Evolutionary conservation across 495 filamentous ascomycete genomes (phyloP).

Genomic region (Annulohypoxylon maeteangense): DNA sequence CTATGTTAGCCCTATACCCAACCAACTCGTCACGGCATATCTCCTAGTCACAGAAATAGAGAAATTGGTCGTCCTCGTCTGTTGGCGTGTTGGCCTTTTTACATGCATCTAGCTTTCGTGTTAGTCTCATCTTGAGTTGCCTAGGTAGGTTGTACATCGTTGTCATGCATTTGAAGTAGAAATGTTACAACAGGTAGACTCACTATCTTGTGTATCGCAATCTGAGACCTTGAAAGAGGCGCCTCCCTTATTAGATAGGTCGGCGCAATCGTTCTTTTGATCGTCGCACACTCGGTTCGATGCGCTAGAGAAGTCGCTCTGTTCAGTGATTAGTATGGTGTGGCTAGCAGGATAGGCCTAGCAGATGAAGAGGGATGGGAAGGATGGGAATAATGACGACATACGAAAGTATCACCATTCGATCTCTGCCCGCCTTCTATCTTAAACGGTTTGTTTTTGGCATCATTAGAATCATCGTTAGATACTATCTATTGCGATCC

Average conservation of each 20-base stretch:
- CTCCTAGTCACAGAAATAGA: constrained; percentile 35
- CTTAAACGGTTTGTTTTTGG: constrained; percentile 51
- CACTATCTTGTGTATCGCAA: constrained; percentile 54
- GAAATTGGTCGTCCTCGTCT: constrained; percentile 26
- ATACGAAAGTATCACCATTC: constrained; percentile 59
- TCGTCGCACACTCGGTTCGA: constrained; percentile 53
- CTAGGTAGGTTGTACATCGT: neutral
- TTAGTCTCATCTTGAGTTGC: neutral
- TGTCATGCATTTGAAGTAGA: neutral
- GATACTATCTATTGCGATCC: constrained; percentile 7
- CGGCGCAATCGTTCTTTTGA: constrained; percentile 54
- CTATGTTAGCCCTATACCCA: neutral
- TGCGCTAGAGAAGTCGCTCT: constrained; percentile 57
- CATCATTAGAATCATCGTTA: constrained; percentile 12
- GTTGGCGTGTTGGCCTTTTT: constrained; percentile 20
- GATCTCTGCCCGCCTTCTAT: constrained; percentile 39
- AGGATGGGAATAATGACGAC: constrained; percentile 29
- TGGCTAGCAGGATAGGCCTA: neutral
- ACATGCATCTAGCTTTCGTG: constrained; percentile 13
- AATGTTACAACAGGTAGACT: constrained; percentile 23
- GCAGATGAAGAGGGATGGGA: neutral
- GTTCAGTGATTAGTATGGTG: neutral
- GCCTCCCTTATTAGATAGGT: constrained; percentile 45
- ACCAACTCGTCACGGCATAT: neutral
- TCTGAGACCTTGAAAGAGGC: constrained; percentile 46